Percentiles rank a stretch among this genome's conserved stretches.
These are phyloP conservation scores for Rhizopus arrhizus DNA, from an alignment of 371 early-diverging fungal species.

Conservation along the genomic window DNA sequence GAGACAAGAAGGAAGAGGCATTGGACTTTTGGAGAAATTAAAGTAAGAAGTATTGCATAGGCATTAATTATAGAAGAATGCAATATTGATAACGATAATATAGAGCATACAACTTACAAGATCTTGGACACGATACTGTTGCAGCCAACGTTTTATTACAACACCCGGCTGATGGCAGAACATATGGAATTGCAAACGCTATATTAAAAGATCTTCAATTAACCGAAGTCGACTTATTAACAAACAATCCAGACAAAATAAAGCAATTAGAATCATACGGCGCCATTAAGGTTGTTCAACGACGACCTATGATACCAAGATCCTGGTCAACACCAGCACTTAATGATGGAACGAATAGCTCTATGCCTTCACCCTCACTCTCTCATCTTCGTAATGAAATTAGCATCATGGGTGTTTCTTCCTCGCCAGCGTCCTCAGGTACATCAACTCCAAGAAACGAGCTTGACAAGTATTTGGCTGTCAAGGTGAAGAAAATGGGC, in stretches of 20 bases:
- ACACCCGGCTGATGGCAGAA: slow-evolving; percentile 90
- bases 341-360: slow-evolving; percentile 18
- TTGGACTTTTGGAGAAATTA: slow-evolving; percentile 91
- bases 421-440: slow-evolving; percentile 28
- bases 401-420: slow-evolving; percentile 4
- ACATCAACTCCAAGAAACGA: slow-evolving; percentile 53
- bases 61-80: not conserved
- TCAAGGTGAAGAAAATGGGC: slow-evolving; percentile 87
- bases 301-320: slow-evolving; percentile 89
- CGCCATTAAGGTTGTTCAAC: slow-evolving; percentile 72
- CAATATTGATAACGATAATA: not conserved
- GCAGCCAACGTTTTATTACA: slow-evolving; percentile 88
- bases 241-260: slow-evolving; percentile 96
- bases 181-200: slow-evolving; percentile 88
- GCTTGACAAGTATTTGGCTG: slow-evolving; percentile 78
- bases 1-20: slow-evolving; percentile 95
- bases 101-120: slow-evolving; percentile 96
- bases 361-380: slow-evolving; percentile 22
- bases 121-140: slow-evolving; percentile 94
- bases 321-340: slow-evolving; percentile 60
- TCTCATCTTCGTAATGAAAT: slow-evolving; percentile 2
- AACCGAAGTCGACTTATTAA: slow-evolving; percentile 74
- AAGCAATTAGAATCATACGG: slow-evolving; percentile 71
- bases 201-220: slow-evolving; percentile 84
- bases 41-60: slow-evolving; percentile 52